These are phyloP conservation scores for Rubroboletus satanas DNA, from an alignment of 768 basidiomycete species.

Conservation along the genomic window DNA sequence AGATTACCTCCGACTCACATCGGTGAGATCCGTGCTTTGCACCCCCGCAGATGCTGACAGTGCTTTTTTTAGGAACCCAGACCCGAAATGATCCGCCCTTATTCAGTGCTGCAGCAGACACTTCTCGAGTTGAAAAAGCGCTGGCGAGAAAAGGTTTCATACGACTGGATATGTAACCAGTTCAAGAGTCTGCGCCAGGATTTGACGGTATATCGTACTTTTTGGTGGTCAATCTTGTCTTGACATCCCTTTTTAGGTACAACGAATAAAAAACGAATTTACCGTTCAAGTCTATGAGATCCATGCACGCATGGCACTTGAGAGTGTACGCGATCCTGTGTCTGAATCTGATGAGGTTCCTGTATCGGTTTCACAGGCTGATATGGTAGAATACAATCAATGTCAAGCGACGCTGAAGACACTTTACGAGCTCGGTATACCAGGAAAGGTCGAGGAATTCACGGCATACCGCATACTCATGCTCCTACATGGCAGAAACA, in stretches of 20 bases:
- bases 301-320: slow-evolving; percentile 94
- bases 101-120: slow-evolving; percentile 78
- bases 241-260: slow-evolving; percentile 58
- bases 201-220: slow-evolving; percentile 70
- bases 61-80: slow-evolving; percentile 78
- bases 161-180: slow-evolving; percentile 94
- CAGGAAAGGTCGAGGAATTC: slow-evolving; percentile 93
- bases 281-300: slow-evolving; percentile 98
- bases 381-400: slow-evolving; percentile 98
- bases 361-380: slow-evolving; percentile 53
- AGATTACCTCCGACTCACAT: slow-evolving; percentile 91
- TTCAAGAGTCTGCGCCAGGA: slow-evolving; percentile 98
- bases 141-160: slow-evolving; percentile 74
- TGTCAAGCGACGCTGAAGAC: slow-evolving; percentile 88
- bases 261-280: slow-evolving; percentile 98
- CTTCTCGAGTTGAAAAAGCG: slow-evolving; percentile 80
- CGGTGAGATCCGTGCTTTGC: slow-evolving; percentile 44
- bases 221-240: not conserved
- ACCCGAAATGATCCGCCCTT: slow-evolving; percentile 90
- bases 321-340: slow-evolving; percentile 56
- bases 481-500: slow-evolving; percentile 89
- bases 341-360: slow-evolving; percentile 5
- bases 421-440: slow-evolving; percentile 90
- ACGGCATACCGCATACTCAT: slow-evolving; percentile 96
- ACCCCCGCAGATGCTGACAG: slow-evolving; percentile 3